phyloP scores from a whole-genome alignment of 1,139 yeast genomes.

The Candida albicans region DNA sequence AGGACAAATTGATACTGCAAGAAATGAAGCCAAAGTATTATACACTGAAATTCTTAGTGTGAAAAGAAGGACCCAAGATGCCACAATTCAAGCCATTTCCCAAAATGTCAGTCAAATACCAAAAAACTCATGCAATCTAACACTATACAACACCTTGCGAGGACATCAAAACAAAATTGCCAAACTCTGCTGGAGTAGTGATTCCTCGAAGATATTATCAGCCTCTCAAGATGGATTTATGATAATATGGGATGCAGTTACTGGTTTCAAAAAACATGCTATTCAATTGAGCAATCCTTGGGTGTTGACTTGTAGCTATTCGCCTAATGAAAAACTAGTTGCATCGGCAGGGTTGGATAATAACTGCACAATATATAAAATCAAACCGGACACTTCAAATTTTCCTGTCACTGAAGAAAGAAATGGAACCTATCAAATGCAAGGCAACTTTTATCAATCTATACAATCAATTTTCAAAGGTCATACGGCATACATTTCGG shows the following conservation, averaged over 20 bases:
- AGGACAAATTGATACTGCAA: conserved; percentile 35
- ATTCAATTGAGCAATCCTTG: conserved; percentile 72
- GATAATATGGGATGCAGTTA: conserved; percentile 78
- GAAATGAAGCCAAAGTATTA: conserved; percentile 47
- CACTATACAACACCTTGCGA: conserved; percentile 43
- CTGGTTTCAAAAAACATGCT: conserved; percentile 72
- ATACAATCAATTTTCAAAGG: conserved; percentile 63
- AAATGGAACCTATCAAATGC: conserved; percentile 16
- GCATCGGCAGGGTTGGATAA: conserved; percentile 88
- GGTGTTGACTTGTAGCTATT: conserved; percentile 73
- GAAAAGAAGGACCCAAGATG: conserved; percentile 45
- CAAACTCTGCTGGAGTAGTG: conserved; percentile 66
- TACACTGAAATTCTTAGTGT: conserved; percentile 50
- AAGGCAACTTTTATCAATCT: conserved; percentile 38
- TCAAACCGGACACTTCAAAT: conserved; percentile 24
- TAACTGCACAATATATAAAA: conserved; percentile 66
- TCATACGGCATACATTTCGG: conserved; percentile 81
- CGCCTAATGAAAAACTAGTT: conserved; percentile 63
- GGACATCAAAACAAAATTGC: conserved; percentile 81
- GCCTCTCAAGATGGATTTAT: conserved; percentile 88
- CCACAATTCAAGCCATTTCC: conserved; percentile 44
- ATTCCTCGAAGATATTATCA: conserved; percentile 59
- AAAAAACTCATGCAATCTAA: conserved; percentile 33
- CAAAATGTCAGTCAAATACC: conserved; percentile 28
- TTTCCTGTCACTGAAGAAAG: conserved; percentile 10